Conservation (phyloP, 2,329 filamentous ascomycete species). For the Colletotrichum incanum region DNA sequence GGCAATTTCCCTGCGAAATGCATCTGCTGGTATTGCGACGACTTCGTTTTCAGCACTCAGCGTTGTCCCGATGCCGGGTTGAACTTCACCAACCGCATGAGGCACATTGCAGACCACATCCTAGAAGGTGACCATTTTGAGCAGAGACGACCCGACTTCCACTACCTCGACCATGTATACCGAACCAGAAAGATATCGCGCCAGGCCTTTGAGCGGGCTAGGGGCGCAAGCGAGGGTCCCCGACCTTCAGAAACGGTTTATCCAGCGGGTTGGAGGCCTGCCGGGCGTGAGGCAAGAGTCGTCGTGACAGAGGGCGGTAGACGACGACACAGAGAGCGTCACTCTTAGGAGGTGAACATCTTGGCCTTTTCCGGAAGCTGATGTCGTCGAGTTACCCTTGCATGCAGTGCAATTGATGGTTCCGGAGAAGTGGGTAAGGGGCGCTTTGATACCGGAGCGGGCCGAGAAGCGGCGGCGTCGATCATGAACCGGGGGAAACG, state of each 20-base stretch:
- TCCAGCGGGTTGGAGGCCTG: conserved; percentile 19
- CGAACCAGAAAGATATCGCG: conserved; percentile 2
- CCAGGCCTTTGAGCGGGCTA: conserved; percentile 18
- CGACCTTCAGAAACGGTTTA: neutral
- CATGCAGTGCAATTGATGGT: neutral
- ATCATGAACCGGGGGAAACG: conserved; percentile 17
- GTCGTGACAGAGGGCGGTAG: neutral
- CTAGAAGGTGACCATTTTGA: conserved; percentile 44
- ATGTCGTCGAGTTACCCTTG: neutral
- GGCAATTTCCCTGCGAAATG: conserved; percentile 53
- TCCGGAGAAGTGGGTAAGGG: conserved; percentile 25
- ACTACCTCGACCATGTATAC: conserved; percentile 33
- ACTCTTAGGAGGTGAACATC: neutral
- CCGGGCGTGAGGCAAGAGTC: neutral
- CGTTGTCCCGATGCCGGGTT: conserved; percentile 31
- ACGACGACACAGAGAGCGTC: conserved; percentile 1
- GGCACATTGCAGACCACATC: conserved; percentile 66
- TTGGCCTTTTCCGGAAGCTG: neutral
- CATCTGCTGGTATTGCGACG: conserved; percentile 68
- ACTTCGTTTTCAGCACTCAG: conserved; percentile 49
- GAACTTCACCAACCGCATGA: conserved; percentile 61
- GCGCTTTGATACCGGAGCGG: conserved; percentile 36
- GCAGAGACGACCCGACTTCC: conserved; percentile 35
- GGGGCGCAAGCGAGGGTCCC: conserved; percentile 23
- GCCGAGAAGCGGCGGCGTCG: conserved; percentile 28